Conservation (phyloP, 257 asterid genomes). For the Perilla frutescens region DNA sequence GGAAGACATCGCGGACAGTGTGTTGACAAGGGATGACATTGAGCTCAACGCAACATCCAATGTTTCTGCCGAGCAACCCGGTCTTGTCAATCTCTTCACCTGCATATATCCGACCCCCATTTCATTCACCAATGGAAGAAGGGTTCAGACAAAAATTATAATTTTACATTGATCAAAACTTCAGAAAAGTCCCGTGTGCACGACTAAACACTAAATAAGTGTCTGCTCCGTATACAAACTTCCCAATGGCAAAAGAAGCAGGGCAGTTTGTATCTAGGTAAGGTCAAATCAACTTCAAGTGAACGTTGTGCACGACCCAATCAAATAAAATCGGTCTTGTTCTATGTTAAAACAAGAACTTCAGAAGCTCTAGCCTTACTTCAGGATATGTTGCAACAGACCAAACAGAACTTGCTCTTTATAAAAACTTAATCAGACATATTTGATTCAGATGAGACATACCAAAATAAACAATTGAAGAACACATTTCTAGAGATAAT, state of each 20-base stretch:
- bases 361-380: too few species aligned
- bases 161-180: too few species aligned
- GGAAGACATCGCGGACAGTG: slow-evolving; percentile 47
- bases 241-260: too few species aligned
- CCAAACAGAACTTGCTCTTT: not conserved
- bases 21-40: slow-evolving; percentile 47
- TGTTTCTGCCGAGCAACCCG: slow-evolving; percentile 59
- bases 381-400: too few species aligned
- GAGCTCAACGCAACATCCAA: slow-evolving; percentile 55
- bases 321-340: not conserved
- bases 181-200: too few species aligned
- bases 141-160: too few species aligned
- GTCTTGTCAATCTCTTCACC: slow-evolving; percentile 52
- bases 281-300: not conserved
- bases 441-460: not conserved
- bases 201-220: too few species aligned
- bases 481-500: too few species aligned
- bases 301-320: not conserved
- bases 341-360: not conserved
- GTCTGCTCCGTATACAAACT: too few species aligned
- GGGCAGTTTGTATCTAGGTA: too few species aligned
- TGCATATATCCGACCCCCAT: slow-evolving; percentile 15
- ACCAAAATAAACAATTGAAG: not conserved
- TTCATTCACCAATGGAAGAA: not conserved
- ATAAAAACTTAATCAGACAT: not conserved